Evolutionary conservation across 2,329 filamentous ascomycete species (phyloP).

Genomic region (Alternaria panax): DNA sequence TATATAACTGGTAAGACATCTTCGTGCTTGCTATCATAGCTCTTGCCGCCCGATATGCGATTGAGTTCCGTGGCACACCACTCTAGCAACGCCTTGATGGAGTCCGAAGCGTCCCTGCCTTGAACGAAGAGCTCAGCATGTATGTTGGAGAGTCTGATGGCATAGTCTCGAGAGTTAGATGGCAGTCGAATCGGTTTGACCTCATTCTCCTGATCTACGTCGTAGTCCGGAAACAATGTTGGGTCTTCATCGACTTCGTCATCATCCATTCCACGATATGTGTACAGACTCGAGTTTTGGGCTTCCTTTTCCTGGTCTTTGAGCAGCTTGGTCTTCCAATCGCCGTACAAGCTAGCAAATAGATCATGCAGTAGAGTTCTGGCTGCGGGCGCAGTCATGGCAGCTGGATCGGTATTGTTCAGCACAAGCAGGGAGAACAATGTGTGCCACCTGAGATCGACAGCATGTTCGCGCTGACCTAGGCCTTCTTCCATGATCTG

Average conservation of each 20-base stretch:
- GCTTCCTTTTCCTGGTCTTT: slow-evolving; percentile 78
- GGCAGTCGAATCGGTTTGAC: slow-evolving; percentile 25
- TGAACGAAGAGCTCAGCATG: slow-evolving; percentile 44
- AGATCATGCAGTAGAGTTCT: slow-evolving; percentile 66
- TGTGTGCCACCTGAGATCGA: slow-evolving; percentile 49
- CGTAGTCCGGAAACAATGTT: slow-evolving; percentile 81
- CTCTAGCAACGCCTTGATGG: slow-evolving; percentile 37
- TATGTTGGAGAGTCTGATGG: slow-evolving; percentile 43
- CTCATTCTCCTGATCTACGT: slow-evolving; percentile 57
- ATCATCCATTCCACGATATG: slow-evolving; percentile 80
- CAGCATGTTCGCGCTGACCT: slow-evolving; percentile 24
- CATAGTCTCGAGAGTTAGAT: slow-evolving; percentile 42
- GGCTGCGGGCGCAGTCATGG: slow-evolving; percentile 16
- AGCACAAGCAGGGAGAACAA: slow-evolving; percentile 37
- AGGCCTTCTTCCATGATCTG: slow-evolving; percentile 30
- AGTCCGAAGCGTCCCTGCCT: slow-evolving; percentile 26
- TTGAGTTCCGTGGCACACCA: slow-evolving; percentile 43
- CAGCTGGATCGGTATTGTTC: slow-evolving; percentile 32
- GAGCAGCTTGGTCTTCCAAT: slow-evolving; percentile 81
- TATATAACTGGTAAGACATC: slow-evolving; percentile 71
- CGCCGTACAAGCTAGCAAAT: slow-evolving; percentile 75
- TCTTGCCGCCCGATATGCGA: slow-evolving; percentile 34
- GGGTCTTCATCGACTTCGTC: slow-evolving; percentile 80
- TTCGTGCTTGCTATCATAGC: slow-evolving; percentile 43
- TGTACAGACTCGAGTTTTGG: slow-evolving; percentile 78